Conservation (phyloP, 2,329 filamentous ascomycete genomes). For the Fusarium newnesense region DNA sequence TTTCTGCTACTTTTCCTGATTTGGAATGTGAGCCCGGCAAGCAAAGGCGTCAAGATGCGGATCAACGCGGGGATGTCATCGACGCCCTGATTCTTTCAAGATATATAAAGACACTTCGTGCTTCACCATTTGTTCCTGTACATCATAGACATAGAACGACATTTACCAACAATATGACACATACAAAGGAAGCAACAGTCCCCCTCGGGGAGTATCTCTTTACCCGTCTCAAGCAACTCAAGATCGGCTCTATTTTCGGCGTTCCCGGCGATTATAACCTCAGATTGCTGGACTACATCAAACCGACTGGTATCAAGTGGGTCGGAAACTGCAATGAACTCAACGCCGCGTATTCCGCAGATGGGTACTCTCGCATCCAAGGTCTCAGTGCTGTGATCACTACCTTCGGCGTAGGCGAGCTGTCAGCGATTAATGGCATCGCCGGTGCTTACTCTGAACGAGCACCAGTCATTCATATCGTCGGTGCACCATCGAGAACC, state of each 20-base stretch:
- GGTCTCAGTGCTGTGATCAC: slow-evolving; percentile 4
- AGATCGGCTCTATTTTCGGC: slow-evolving; percentile 11
- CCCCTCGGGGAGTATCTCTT: slow-evolving; percentile 14
- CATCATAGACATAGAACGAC: background rate
- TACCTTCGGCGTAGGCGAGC: slow-evolving; percentile 10
- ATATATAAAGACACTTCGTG: background rate
- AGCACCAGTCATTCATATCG: slow-evolving; percentile 9
- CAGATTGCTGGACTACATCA: slow-evolving; percentile 9
- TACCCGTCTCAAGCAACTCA: slow-evolving; percentile 11
- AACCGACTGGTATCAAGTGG: slow-evolving; percentile 11
- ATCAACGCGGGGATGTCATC: slow-evolving; percentile 7
- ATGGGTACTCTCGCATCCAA: slow-evolving; percentile 10
- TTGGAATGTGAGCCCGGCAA: background rate
- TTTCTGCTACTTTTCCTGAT: slow-evolving; percentile 1
- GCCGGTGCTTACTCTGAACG: slow-evolving; percentile 10
- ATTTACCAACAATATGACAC: background rate
- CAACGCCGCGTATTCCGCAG: slow-evolving; percentile 6
- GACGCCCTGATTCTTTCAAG: background rate
- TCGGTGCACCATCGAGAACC: background rate
- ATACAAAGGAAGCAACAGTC: background rate
- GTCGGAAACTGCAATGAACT: slow-evolving; percentile 21
- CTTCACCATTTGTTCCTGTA: fast-evolving
- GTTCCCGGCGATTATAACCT: slow-evolving; percentile 21
- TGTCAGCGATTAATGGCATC: slow-evolving; percentile 16
- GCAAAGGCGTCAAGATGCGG: background rate